A percentile compares a stretch with the other conserved stretches of the same genome.
phyloP scores from a whole-genome alignment of 106 monocot genomes.

The Acorus gramineus region DNA sequence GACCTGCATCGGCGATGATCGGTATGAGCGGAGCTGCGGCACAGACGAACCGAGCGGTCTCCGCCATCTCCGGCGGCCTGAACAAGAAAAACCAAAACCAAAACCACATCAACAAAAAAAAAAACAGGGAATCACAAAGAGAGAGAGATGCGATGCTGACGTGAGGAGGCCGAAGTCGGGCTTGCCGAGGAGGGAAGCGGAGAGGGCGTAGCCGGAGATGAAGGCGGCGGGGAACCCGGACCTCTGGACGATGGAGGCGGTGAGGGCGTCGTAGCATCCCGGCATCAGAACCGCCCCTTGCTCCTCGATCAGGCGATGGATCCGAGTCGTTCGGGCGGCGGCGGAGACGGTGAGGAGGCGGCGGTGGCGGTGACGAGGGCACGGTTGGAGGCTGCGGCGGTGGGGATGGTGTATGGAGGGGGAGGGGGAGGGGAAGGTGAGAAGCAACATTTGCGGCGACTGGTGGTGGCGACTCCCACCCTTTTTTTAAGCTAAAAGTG shows the following conservation, averaged over 20 bases:
- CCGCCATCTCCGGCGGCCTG: conserved; percentile 54
- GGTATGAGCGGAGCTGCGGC: conserved; percentile 27
- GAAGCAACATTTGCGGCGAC: too few relatives aligned
- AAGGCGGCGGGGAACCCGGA: conserved; percentile 50
- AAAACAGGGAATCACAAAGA: background rate
- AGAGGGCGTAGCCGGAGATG: conserved; percentile 55
- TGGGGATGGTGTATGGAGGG: too few relatives aligned
- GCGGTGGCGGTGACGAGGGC: too few relatives aligned
- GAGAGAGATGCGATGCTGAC: background rate
- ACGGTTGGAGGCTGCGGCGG: too few relatives aligned
- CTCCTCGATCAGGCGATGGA: conserved; percentile 41
- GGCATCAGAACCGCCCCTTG: conserved; percentile 45
- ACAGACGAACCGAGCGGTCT: conserved; percentile 34
- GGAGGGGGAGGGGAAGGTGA: too few relatives aligned
- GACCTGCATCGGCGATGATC: conserved; percentile 43
- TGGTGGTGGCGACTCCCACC: too few relatives aligned
- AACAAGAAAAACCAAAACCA: background rate
- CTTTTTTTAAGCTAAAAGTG: too few relatives aligned
- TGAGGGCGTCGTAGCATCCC: conserved; percentile 46
- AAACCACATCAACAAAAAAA: conserved; percentile 1
- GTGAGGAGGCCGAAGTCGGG: conserved; percentile 34
- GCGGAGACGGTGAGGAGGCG: too few relatives aligned
- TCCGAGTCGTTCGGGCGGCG: conserved; percentile 11
- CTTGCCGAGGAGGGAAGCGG: conserved; percentile 28
- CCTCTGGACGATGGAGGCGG: conserved; percentile 39